Percentiles rank a stretch among this genome's conserved stretches.
phyloP scores from a whole-genome alignment of 1,284 basidiomycete genomes.

The Agaricales sp. region DNA sequence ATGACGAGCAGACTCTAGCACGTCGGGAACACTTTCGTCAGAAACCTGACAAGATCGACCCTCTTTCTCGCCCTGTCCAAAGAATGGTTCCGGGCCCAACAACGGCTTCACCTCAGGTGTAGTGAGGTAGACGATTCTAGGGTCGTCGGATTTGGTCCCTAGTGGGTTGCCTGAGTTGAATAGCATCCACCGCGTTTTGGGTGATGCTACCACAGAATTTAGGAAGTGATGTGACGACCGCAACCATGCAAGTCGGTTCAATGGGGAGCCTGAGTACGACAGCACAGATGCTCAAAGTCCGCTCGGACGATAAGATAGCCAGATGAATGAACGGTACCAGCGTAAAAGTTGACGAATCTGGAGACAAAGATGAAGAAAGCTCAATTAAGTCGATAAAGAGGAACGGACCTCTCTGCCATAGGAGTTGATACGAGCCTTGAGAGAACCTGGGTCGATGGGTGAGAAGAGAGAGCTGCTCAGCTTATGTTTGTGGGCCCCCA shows the following conservation, averaged over 20 bases:
- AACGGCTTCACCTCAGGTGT: constrained; percentile 48
- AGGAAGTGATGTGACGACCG: constrained; percentile 64
- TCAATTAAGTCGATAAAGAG: too few species aligned
- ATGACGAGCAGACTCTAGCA: constrained; percentile 48
- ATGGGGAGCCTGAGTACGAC: constrained; percentile 47
- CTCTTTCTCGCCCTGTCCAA: constrained; percentile 53
- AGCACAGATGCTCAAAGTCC: not conserved
- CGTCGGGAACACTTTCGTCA: constrained; percentile 27
- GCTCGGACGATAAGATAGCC: not conserved
- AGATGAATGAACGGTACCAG: not conserved
- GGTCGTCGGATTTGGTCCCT: constrained; percentile 19
- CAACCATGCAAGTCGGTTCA: constrained; percentile 84
- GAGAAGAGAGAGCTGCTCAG: not conserved
- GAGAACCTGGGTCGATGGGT: not conserved
- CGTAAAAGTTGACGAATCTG: not conserved
- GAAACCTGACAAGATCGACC: constrained; percentile 32
- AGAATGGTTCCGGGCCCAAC: constrained; percentile 38
- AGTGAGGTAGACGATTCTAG: constrained; percentile 37
- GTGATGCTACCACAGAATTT: constrained; percentile 50
- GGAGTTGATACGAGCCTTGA: not conserved
- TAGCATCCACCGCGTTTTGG: constrained; percentile 61
- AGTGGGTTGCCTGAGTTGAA: constrained; percentile 66
- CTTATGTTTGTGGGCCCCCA: not conserved
- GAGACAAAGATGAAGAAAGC: too few species aligned
- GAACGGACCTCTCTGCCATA: not conserved